A percentile compares a stretch with the other conserved stretches of the same genome.
phyloP scores from a whole-genome alignment of 805 yeast genomes.

The Suhomyces vadensis region DNA sequence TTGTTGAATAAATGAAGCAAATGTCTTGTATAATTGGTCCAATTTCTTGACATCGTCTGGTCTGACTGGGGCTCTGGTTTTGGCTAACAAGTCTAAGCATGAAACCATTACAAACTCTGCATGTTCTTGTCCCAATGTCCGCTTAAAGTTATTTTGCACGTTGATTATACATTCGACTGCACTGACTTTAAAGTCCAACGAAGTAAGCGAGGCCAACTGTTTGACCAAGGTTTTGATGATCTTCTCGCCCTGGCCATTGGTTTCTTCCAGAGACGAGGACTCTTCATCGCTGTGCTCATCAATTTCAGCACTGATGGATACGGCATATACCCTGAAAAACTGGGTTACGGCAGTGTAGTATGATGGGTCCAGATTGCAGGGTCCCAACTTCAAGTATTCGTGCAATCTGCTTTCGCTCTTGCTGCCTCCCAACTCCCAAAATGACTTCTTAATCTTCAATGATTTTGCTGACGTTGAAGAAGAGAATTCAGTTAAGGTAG shows the following conservation, averaged over 20 bases:
- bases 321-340: constrained; percentile 22
- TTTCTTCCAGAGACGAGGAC: too few relatives aligned
- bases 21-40: background rate
- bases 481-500: constrained; percentile 36
- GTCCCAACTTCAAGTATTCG: constrained; percentile 52
- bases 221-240: constrained; percentile 18
- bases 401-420: constrained; percentile 42
- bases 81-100: constrained; percentile 10
- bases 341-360: constrained; percentile 41
- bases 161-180: constrained; percentile 22
- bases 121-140: background rate
- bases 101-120: background rate
- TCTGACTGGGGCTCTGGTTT: background rate
- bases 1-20: background rate
- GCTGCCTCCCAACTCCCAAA: constrained; percentile 54
- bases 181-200: constrained; percentile 18
- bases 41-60: background rate
- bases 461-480: constrained; percentile 14
- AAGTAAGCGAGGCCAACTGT: constrained; percentile 17
- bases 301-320: background rate
- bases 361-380: constrained; percentile 50
- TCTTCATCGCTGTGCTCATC: too few relatives aligned
- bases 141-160: constrained; percentile 16
- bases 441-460: constrained; percentile 41
- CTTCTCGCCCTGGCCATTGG: constrained; percentile 4